phyloP scores from a whole-genome alignment of 148 eudicot genomes.

The Cornus controversa region DNA sequence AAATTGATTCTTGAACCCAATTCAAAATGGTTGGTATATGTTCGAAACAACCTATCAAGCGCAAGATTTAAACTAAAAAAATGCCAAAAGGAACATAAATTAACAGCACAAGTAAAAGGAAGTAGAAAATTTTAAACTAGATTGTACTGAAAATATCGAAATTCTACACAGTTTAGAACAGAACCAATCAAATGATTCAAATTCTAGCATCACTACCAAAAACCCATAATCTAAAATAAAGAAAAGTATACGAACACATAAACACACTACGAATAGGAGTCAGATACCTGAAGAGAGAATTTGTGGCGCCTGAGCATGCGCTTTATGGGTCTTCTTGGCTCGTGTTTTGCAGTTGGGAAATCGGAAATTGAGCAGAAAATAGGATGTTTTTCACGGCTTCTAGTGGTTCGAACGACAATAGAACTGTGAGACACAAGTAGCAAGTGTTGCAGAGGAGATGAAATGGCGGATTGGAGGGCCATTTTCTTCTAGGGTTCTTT shows the following conservation, averaged over 20 bases:
- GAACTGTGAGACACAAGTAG: conserved; percentile 14
- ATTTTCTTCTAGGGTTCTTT: not conserved
- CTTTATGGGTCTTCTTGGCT: conserved; percentile 17
- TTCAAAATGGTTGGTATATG: not conserved
- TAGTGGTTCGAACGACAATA: conserved; percentile 7
- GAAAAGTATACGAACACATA: not conserved
- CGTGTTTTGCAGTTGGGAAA: not conserved
- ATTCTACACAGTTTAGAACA: not conserved
- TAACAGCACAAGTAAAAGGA: not conserved
- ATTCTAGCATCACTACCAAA: not conserved
- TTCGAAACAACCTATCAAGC: not conserved
- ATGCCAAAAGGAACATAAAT: not conserved
- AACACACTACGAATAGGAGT: too few relatives aligned
- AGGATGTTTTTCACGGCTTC: conserved; percentile 15
- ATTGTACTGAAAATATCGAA: not conserved
- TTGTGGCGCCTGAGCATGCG: too few relatives aligned
- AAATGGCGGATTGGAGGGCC: conserved; percentile 12
- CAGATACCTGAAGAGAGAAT: conserved; percentile 28
- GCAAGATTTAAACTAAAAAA: not conserved
- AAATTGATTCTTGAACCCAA: not conserved
- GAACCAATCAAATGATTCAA: not conserved
- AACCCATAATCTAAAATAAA: too few relatives aligned
- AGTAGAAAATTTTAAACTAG: not conserved
- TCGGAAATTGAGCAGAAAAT: conserved; percentile 17
- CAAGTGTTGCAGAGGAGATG: conserved; percentile 20